Percentiles rank a stretch among this genome's conserved stretches.
Evolutionary conservation across 2,329 filamentous ascomycete species (phyloP).

Genomic region (Diaporthe batatas): DNA sequence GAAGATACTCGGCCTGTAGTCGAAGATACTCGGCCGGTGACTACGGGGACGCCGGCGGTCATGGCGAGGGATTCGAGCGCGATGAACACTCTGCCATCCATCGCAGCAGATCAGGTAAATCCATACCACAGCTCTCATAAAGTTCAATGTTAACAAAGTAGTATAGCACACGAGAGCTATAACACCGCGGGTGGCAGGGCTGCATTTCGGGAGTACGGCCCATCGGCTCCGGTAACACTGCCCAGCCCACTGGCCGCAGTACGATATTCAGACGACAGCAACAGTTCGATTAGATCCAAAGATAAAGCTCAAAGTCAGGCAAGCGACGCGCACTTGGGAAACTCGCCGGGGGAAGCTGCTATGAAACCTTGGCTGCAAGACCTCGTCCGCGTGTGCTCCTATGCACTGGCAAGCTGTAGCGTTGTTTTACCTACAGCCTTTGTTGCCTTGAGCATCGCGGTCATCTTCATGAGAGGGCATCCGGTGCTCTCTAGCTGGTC

Average conservation of each 20-base stretch:
- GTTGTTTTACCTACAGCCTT: constrained; percentile 38
- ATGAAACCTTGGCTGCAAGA: constrained; percentile 26
- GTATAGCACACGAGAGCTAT: constrained; percentile 15
- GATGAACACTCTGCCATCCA: background rate
- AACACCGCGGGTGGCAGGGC: constrained; percentile 1
- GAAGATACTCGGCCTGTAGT: background rate
- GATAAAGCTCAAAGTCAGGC: background rate
- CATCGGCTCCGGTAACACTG: background rate
- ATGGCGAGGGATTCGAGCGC: background rate
- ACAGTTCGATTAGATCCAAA: constrained; percentile 8
- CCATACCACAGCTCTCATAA: background rate
- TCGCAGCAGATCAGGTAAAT: constrained; percentile 26
- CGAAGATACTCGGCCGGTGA: constrained; percentile 1
- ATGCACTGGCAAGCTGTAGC: constrained; percentile 37
- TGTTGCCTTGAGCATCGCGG: constrained; percentile 21
- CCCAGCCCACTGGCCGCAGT: constrained; percentile 16
- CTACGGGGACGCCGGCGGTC: background rate
- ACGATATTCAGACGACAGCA: constrained; percentile 16
- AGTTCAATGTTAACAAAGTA: background rate
- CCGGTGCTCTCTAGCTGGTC: constrained; percentile 27
- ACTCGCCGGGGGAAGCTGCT: background rate
- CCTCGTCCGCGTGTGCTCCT: constrained; percentile 30
- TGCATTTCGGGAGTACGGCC: background rate
- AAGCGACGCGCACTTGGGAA: background rate
- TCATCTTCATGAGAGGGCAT: constrained; percentile 25